These are phyloP conservation scores for Saccharomyces hybrid DNA, from an alignment of 1,139 yeast genomes.

Conservation along the genomic window DNA sequence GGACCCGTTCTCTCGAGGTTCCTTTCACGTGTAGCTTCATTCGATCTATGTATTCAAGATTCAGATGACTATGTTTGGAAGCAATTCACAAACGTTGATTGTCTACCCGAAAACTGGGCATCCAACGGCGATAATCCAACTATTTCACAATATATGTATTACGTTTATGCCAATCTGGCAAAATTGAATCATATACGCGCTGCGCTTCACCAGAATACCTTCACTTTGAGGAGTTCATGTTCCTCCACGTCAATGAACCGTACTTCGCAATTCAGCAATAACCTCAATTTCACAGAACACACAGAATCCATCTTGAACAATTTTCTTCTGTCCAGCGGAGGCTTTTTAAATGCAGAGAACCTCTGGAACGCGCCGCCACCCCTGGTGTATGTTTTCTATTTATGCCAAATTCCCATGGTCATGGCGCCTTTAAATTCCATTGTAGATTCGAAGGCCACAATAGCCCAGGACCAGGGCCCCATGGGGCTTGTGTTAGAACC, in stretches of 20 bases:
- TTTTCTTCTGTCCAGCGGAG: conserved; percentile 13
- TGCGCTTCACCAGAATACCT: conserved; percentile 9
- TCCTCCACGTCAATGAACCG: conserved; percentile 10
- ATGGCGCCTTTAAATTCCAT: conserved; percentile 19
- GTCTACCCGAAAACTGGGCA: conserved; percentile 13
- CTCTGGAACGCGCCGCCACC: conserved; percentile 14
- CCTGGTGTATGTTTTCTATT: conserved; percentile 12
- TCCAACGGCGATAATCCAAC: conserved; percentile 18
- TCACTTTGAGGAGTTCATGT: conserved; percentile 13
- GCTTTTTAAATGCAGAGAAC: conserved; percentile 15
- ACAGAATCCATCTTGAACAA: conserved; percentile 15
- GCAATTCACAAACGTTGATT: conserved; percentile 8
- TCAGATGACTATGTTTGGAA: conserved; percentile 16
- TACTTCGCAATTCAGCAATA: conserved; percentile 13
- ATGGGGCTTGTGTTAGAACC: conserved; percentile 3
- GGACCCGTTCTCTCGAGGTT: conserved; percentile 9
- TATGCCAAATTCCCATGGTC: conserved; percentile 17
- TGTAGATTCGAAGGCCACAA: conserved; percentile 1
- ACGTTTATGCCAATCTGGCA: conserved; percentile 11
- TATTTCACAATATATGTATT: conserved; percentile 16
- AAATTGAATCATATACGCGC: conserved; percentile 9
- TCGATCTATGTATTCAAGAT: conserved; percentile 13
- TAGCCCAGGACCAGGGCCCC: not conserved
- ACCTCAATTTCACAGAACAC: conserved; percentile 13
- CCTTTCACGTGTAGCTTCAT: conserved; percentile 11